phyloP scores from a whole-genome alignment of 139 green algal species.

The Limnomonas spitsbergensis region DNA sequence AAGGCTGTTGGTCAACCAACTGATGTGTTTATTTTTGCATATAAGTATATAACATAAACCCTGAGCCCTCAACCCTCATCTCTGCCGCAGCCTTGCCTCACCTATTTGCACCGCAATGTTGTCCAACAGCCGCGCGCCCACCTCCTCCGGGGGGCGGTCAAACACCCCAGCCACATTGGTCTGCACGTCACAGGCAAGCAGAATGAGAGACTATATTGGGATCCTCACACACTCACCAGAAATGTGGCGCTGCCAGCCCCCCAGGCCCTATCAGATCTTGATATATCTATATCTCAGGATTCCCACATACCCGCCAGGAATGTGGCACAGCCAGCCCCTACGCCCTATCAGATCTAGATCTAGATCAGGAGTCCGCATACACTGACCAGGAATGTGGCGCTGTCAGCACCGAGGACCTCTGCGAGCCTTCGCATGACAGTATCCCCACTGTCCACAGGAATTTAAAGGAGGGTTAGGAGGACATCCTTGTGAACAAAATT shows the following conservation, averaged over 20 bases:
- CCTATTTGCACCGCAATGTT: slow-evolving; percentile 24
- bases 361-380: neutral
- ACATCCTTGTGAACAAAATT: too few relatives aligned
- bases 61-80: too few relatives aligned
- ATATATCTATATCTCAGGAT: too few relatives aligned
- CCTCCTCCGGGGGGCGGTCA: slow-evolving; percentile 45
- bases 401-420: slow-evolving; percentile 31
- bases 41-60: too few relatives aligned
- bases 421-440: slow-evolving; percentile 45
- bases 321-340: too few relatives aligned
- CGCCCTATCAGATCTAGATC: neutral
- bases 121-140: slow-evolving; percentile 39
- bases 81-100: too few relatives aligned
- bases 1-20: too few relatives aligned
- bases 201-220: neutral
- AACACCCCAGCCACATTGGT: slow-evolving; percentile 66
- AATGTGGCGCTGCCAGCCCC: neutral
- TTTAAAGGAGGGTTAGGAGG: too few relatives aligned
- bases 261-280: neutral
- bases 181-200: slow-evolving; percentile 13
- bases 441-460: too few relatives aligned
- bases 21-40: too few relatives aligned
- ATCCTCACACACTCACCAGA: neutral
- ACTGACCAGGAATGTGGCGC: slow-evolving; percentile 58
- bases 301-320: too few relatives aligned